Evolutionary conservation across 2,329 filamentous ascomycete genomes (phyloP).

Genomic region (Colletotrichum zoysiae): DNA sequence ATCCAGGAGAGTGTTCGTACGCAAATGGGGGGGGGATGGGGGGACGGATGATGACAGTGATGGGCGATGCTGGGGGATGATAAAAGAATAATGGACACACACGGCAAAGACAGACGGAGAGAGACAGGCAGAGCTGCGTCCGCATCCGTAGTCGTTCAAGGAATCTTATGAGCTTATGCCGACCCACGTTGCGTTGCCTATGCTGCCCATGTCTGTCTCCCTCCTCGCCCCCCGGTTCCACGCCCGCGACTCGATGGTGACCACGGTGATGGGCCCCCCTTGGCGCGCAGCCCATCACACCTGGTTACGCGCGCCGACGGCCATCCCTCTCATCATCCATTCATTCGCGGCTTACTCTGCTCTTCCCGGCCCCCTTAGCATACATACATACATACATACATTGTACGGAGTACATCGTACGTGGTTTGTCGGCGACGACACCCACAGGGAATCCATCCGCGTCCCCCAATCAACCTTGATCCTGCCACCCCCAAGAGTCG

Average conservation of each 20-base stretch:
- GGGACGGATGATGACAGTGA: background rate
- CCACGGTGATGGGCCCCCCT: constrained; percentile 26
- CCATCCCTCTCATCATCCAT: background rate
- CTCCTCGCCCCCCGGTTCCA: constrained; percentile 32
- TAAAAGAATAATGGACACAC: background rate
- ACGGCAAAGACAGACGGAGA: background rate
- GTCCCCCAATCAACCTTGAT: constrained; percentile 16
- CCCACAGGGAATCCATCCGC: constrained; percentile 6
- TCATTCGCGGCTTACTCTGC: constrained; percentile 4
- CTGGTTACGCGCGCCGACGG: constrained; percentile 13
- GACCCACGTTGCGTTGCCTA: constrained; percentile 7
- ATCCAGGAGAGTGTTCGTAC: background rate
- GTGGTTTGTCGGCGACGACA: constrained; percentile 15
- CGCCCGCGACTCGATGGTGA: constrained; percentile 24
- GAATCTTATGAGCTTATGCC: constrained; percentile 42
- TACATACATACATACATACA: no score
- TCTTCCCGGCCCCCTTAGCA: background rate
- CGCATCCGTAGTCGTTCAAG: constrained; percentile 39
- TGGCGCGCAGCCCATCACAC: constrained; percentile 22
- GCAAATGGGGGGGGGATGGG: background rate
- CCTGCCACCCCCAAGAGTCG: constrained; percentile 13
- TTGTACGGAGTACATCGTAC: no score
- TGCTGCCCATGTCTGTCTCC: constrained; percentile 12
- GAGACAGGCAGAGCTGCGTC: constrained; percentile 10
- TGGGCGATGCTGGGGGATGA: background rate